Percentiles rank a stretch among this genome's conserved stretches.
Evolutionary conservation across 2,329 filamentous ascomycete species (phyloP).

Genomic region (Arthrobotrys megalospora): DNA sequence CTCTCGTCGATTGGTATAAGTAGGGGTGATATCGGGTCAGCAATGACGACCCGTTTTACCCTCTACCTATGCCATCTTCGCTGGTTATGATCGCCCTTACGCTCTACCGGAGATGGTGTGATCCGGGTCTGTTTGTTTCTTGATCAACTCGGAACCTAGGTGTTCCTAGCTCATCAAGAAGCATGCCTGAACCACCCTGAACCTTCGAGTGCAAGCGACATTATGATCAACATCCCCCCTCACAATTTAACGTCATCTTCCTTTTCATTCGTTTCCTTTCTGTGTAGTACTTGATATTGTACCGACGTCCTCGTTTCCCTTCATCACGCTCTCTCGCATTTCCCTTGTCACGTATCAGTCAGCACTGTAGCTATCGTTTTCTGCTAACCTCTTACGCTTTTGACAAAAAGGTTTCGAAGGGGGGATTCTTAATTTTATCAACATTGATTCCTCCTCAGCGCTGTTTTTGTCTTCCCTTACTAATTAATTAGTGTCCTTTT

Average conservation of each 20-base stretch:
- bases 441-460: constrained; percentile 5
- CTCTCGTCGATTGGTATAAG: background rate
- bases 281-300: constrained; percentile 1
- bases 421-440: constrained; percentile 8
- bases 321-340: background rate
- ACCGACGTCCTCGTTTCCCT: constrained; percentile 8
- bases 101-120: background rate
- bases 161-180: background rate
- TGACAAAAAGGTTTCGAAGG: constrained; percentile 11
- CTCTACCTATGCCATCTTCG: background rate
- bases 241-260: constrained; percentile 13
- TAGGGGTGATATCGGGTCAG: background rate
- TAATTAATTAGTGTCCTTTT: background rate
- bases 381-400: constrained; percentile 1
- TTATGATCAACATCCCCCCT: constrained; percentile 1
- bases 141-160: background rate
- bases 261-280: background rate
- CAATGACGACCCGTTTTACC: background rate
- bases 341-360: constrained; percentile 12
- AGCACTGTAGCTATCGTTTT: background rate
- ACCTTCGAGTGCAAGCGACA: background rate
- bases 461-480: background rate
- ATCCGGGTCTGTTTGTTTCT: background rate
- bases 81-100: constrained; percentile 1
- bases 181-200: background rate